These are phyloP conservation scores for Penicillium paxilli DNA, from an alignment of 495 filamentous ascomycete genomes.

Conservation along the genomic window DNA sequence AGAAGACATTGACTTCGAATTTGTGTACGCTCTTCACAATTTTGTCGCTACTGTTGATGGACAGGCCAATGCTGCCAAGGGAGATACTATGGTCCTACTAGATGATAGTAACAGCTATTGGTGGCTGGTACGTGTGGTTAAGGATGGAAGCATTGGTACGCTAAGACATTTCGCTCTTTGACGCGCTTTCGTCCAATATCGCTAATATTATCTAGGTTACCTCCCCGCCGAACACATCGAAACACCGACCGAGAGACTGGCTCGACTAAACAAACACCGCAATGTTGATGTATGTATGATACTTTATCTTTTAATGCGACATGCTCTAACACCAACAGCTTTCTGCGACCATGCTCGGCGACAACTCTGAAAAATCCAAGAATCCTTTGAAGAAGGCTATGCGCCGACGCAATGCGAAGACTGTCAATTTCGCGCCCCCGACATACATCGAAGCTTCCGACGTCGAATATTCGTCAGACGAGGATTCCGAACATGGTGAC, in stretches of 20 bases:
- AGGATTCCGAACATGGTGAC: slow-evolving; percentile 64
- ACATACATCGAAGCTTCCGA: slow-evolving; percentile 92
- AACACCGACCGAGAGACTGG: slow-evolving; percentile 92
- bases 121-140: slow-evolving; percentile 97
- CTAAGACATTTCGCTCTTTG: neutral
- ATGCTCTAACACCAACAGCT: slow-evolving; percentile 54
- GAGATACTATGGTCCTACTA: slow-evolving; percentile 99
- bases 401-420: slow-evolving; percentile 82
- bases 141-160: slow-evolving; percentile 95
- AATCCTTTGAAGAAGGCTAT: slow-evolving; percentile 90
- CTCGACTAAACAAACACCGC: slow-evolving; percentile 93
- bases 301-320: neutral
- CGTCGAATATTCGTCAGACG: slow-evolving; percentile 85
- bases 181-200: neutral
- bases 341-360: slow-evolving; percentile 90
- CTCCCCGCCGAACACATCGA: slow-evolving; percentile 98
- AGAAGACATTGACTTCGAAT: slow-evolving; percentile 99
- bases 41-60: slow-evolving; percentile 98
- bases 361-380: slow-evolving; percentile 84
- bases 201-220: slow-evolving; percentile 64
- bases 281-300: slow-evolving; percentile 83
- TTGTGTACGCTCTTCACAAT: slow-evolving; percentile 96
- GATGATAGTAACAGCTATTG: slow-evolving; percentile 99
- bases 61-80: slow-evolving; percentile 97
- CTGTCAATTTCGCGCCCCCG: slow-evolving; percentile 80